Percentiles rank a stretch among this genome's conserved stretches.
Evolutionary conservation across 129 eudicot genomes (phyloP).

Genomic region (Tagetes patula): DNA sequence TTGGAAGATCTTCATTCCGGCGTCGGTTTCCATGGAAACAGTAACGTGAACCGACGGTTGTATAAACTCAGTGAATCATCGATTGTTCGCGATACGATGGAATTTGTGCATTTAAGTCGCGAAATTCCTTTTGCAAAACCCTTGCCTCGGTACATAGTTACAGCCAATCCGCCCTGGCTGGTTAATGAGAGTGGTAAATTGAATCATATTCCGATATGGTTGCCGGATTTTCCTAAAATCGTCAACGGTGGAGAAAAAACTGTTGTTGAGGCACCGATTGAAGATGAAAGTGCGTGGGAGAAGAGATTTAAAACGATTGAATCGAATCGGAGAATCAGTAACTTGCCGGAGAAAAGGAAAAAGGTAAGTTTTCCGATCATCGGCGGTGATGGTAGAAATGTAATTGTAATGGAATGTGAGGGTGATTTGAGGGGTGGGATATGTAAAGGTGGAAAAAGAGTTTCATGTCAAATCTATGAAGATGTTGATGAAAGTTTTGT

Average conservation of each 20-base stretch:
- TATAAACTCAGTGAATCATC: conserved; percentile 23
- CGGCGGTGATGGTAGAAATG: conserved; percentile 6
- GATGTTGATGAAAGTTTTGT: conserved; percentile 2
- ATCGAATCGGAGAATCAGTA: conserved; percentile 2
- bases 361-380: conserved; percentile 51
- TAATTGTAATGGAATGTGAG: conserved; percentile 9
- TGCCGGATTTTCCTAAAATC: conserved; percentile 47
- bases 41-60: conserved; percentile 5
- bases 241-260: conserved; percentile 9
- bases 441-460: conserved; percentile 47
- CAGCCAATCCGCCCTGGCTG: conserved; percentile 3
- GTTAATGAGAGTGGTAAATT: conserved; percentile 11
- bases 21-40: conserved; percentile 44
- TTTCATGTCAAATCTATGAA: conserved; percentile 27
- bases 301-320: not conserved
- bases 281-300: conserved; percentile 15
- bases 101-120: conserved; percentile 27
- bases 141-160: conserved; percentile 24
- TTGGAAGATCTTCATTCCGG: conserved; percentile 44
- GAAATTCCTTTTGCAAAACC: conserved; percentile 65
- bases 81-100: conserved; percentile 27
- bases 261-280: not conserved
- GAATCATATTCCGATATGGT: conserved; percentile 63
- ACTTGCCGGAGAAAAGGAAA: conserved; percentile 37
- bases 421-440: conserved; percentile 40